Base-by-base conservation (phyloP, 805 yeast genomes). In the Yarrowia bubula region DNA sequence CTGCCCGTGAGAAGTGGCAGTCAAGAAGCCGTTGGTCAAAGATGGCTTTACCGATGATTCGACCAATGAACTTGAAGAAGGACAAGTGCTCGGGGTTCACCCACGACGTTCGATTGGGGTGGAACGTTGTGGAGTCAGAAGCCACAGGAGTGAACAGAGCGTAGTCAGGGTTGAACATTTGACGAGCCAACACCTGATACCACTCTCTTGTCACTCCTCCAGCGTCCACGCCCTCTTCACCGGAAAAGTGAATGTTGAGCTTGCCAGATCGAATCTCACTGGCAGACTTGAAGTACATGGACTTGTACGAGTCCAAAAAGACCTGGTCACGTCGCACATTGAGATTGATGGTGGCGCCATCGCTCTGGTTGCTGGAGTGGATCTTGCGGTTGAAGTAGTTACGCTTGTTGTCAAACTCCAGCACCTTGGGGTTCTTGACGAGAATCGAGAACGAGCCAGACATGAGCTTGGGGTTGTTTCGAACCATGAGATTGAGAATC, bases 121-220 rank as follows among this genome's bases (percentile, higher is more conserved):
- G 98, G 81, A 92, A 95, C 0, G 98, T 91, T 0, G 97, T 90
- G 68, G 87, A 87, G 71, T 93, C 98, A 8, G 96, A 84, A 0
- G 96, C 89, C 48, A 92, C 96, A 0, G 98, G 97, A 0, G 88
- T 80, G 74, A 93, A 95, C 68, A 95, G 78, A 0, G 97, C 98
- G 77, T 92, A 92, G 71, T 91, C 96, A 0, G 98, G 96, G 73
- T 93, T 92, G 77, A 95, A 91, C 90, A 95, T 92, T 74, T 93
- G 98, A 68, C 97, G 81, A 0, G 97, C 86, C 53, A 95, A 76
- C 5, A 92, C 96, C 74, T 92, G 98, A 72, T 88, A 92, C 99
- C 99, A 95, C 75, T 95, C 99, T 72, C 99, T 81, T 0, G 98
- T 90, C 14, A 95, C 87, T 44, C 99, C 99, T 70, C 99, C 99